phyloP scores from a whole-genome alignment of 2,329 filamentous ascomycete species.

The Cladosporium sp. region DNA sequence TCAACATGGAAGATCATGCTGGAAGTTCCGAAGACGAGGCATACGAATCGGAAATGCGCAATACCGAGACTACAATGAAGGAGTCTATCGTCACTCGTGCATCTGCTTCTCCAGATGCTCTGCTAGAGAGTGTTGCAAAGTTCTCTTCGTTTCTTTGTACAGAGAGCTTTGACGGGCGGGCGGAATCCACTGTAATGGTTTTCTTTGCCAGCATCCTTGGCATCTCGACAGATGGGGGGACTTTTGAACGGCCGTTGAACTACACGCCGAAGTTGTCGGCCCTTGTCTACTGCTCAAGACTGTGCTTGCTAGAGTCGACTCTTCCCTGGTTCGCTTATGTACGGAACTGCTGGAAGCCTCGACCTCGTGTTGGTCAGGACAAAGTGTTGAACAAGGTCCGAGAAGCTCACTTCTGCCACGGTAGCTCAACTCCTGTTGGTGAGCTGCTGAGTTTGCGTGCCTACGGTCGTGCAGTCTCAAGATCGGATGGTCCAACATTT shows the following conservation, averaged over 20 bases:
- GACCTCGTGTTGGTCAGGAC: background rate
- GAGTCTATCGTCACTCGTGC: too few relatives aligned
- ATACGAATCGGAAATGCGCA: too few relatives aligned
- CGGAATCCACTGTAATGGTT: slow-evolving; percentile 10
- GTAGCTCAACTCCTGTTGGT: background rate
- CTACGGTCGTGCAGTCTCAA: background rate
- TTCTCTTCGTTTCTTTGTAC: too few relatives aligned
- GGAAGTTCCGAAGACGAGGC: too few relatives aligned
- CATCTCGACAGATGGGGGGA: background rate
- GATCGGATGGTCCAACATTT: too few relatives aligned
- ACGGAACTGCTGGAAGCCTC: too few relatives aligned
- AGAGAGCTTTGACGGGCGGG: background rate
- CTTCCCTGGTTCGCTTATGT: too few relatives aligned
- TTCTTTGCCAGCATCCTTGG: slow-evolving; percentile 9
- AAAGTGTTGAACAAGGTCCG: background rate
- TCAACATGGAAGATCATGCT: too few relatives aligned
- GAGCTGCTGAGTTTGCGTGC: slow-evolving; percentile 9
- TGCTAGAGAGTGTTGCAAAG: too few relatives aligned
- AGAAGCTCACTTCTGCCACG: slow-evolving; percentile 3
- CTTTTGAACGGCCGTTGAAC: slow-evolving; percentile 11
- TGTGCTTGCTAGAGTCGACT: slow-evolving; percentile 2
- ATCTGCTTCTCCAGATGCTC: too few relatives aligned
- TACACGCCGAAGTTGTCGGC: slow-evolving; percentile 13
- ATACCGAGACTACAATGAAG: too few relatives aligned
- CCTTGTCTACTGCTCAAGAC: background rate